Evolutionary conservation across 176 grass and related monocot species (phyloP), one percentile per base, ranked within the genome.

Genomic region (Oryza officinalis): DNA sequence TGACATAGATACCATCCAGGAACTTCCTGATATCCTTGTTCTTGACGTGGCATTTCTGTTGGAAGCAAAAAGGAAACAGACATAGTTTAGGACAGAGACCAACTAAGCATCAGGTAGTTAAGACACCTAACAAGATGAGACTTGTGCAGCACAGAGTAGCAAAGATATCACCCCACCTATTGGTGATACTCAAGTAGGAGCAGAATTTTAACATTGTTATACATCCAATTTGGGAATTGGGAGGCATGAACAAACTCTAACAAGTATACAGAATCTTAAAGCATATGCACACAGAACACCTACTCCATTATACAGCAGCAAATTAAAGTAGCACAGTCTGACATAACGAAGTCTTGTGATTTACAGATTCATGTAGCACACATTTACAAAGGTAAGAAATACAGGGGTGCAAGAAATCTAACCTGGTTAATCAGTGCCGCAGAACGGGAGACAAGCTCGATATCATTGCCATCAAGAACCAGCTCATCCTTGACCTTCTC

Each of bases 401-500:
- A 26, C 12, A 50, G 30, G 11, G 2, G 26, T 25, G 52, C 3
- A 57, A 43, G 23, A 18, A n/a, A 9, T 27, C 69, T 33, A 45
- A 93, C 89, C 91, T 97, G 91, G 78, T 97, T 92, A 28, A 97
- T 97, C 28, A 97, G 75, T 63, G 91, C 92, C 47, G 82, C 75
- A 0, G 92, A 94, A 22, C 92, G 87, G 33, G 92, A 97, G 47
- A 94, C 94, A 46, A 97, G 91, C 75, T 97, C 92, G 13, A 97
- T 63, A 40, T 97, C 92, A 30, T 92, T 97, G 71, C 94, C 92
- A 65, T 97, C 92, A 17, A 97, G 89, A 75, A 97, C 10, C 0
- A 97, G 85, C 76, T 97, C 89, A 71, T 97, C 94, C 89, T 97
- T 97, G 22, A 94, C 94, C 87, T 97, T 97, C 67, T 92, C 92